Base-by-base conservation (phyloP, 371 early-diverging fungal species). In the Entomophthora muscae region DNA sequence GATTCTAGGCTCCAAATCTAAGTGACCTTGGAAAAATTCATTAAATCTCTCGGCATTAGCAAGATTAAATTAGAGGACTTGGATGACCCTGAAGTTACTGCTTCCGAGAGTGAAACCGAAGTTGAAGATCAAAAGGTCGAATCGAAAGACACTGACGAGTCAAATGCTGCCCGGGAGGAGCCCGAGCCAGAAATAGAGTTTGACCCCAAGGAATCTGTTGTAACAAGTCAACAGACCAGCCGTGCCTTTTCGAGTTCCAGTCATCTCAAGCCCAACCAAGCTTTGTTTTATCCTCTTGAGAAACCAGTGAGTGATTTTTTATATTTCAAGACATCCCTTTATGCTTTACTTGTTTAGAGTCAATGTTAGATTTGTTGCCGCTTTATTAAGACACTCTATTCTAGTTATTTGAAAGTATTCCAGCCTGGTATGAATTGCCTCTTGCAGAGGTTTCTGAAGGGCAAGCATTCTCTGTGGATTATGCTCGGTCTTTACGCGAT, bases 361-460 rank as follows among this genome's bases (percentile, higher is more conserved):
- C n/a, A n/a, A n/a, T n/a, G n/a, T n/a, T n/a, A n/a, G n/a, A n/a
- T n/a, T n/a, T n/a, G n/a, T n/a, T n/a, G n/a, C n/a, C n/a, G 51
- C 42, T 10, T 55, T 23, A 12, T 21, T 55, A 21, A 23, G 10
- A 12, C 0, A 21, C 21, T 7, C 24, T 23, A 21, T 21, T 10
- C 10, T 52, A 63, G 63, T 31, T 63, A 28, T 21, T 63, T 33
- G 56, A 63, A 22, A 56, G 29, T 23, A 63, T 22, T 23, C 32
- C 64, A 3, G 7, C 27, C 1, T 63, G 64, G 64, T 55, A 63
- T 63, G 55, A 63, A 33, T 17, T 54, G 12, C 26, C 56, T 13
- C 32, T 63, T 13, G 21, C 23, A 22, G 22, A 27, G 2, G 21
- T 63, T 17, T 21, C 32, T 22, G 52, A 52, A 56, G 64, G 55